Conservation (phyloP, 352 stramenopile species). For the Phytophthora pinifolia region DNA sequence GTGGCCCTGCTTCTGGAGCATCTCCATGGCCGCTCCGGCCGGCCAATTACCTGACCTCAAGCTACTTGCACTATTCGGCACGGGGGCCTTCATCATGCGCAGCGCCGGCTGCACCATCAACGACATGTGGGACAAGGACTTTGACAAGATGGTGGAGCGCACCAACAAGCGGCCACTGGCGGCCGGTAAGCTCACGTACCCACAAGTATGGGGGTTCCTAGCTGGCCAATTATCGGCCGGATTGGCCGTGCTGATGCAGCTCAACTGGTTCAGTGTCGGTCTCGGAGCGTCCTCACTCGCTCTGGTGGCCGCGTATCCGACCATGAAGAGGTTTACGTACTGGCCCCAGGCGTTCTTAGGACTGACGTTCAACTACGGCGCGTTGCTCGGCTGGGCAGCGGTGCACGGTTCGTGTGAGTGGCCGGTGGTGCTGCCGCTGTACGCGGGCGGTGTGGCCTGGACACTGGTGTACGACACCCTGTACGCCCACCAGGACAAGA, state of each 20-base stretch:
- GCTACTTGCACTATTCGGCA: constrained; percentile 82
- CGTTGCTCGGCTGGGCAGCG: constrained; percentile 93
- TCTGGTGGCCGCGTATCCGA: constrained; percentile 95
- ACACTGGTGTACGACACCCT: constrained; percentile 99
- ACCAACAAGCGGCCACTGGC: constrained; percentile 95
- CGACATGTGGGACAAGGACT: constrained; percentile 99
- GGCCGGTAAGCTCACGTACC: constrained; percentile 86
- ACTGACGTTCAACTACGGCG: constrained; percentile 99
- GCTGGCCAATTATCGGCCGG: constrained; percentile 90
- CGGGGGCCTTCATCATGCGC: constrained; percentile 97
- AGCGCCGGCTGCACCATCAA: constrained; percentile 99
- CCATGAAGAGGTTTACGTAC: constrained; percentile 98
- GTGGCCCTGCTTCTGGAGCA: constrained; percentile 97
- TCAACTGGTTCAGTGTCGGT: constrained; percentile 94
- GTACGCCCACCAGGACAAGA: constrained; percentile 99
- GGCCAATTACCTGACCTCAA: constrained; percentile 79
- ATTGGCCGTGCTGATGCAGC: constrained; percentile 93
- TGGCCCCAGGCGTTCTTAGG: constrained; percentile 97
- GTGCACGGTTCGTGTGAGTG: constrained; percentile 83
- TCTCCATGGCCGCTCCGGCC: constrained; percentile 89
- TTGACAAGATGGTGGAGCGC: constrained; percentile 95
- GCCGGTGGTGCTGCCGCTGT: constrained; percentile 93
- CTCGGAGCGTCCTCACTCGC: constrained; percentile 93
- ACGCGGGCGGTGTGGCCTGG: constrained; percentile 94
- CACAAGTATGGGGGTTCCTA: constrained; percentile 94